Conservation (phyloP, 2,329 filamentous ascomycete genomes). For the Pochonia chlamydosporia region DNA sequence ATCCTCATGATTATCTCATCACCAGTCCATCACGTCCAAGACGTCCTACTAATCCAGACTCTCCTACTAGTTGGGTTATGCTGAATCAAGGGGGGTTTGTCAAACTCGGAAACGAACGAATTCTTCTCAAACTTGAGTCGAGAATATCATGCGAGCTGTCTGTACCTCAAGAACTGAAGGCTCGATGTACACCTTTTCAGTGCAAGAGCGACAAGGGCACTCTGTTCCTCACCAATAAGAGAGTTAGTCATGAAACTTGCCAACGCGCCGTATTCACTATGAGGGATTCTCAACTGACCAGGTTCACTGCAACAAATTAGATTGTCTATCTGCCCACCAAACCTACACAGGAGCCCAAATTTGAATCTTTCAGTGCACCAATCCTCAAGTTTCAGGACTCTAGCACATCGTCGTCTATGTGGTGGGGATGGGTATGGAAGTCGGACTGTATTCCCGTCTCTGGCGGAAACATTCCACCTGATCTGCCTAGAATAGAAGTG, state of each 20-base stretch:
- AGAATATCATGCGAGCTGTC: slow-evolving; percentile 73
- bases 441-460: slow-evolving; percentile 73
- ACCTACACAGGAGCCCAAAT: slow-evolving; percentile 50
- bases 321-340: slow-evolving; percentile 80
- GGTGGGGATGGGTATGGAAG: slow-evolving; percentile 91
- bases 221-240: slow-evolving; percentile 77
- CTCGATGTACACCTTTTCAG: slow-evolving; percentile 57
- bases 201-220: slow-evolving; percentile 69
- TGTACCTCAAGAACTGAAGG: slow-evolving; percentile 57
- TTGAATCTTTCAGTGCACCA: slow-evolving; percentile 85
- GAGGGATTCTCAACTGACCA: no score
- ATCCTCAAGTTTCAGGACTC: slow-evolving; percentile 84
- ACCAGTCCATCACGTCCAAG: slow-evolving; percentile 26
- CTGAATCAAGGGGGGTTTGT: slow-evolving; percentile 74
- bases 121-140: slow-evolving; percentile 73
- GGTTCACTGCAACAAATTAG: no score
- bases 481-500: slow-evolving; percentile 68
- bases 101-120: slow-evolving; percentile 76
- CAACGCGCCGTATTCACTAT: no score
- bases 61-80: slow-evolving; percentile 78
- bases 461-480: slow-evolving; percentile 74
- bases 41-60: slow-evolving; percentile 43
- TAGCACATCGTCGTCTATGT: slow-evolving; percentile 72
- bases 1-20: slow-evolving; percentile 36
- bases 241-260: slow-evolving; percentile 47